Evolutionary conservation across 257 asterid species (phyloP), one percentile per base, ranked within the genome.

Genomic region (Handroanthus guayacan): DNA sequence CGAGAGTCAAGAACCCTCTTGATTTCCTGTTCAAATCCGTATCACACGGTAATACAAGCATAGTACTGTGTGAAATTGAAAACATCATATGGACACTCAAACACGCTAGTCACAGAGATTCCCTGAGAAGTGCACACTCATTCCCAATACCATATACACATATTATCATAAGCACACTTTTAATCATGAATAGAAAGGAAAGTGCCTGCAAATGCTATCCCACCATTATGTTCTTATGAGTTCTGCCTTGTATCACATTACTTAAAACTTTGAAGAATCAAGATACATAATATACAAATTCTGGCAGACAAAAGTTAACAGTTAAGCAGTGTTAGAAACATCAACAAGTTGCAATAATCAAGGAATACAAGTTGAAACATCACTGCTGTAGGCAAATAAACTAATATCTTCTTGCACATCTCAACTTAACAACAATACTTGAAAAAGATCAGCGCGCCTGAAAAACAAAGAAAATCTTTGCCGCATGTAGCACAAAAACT

Each of bases 271-370:
- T 64, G 61, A 52, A 48, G 3, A 69, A 69, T 47, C 18, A 51
- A 50, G 47, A 63, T 8, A 9, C 52, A 8, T 25, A 12, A n/a
- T 14, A 64, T 25, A 12, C 44, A 66, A 7, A 67, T 5, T 18
- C 45, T 67, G 62, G 14, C 20, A 2, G 14, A 67, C 45, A 54
- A 4, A 58, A 60, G 25, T 44, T 5, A 60, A 6, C 9, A 77
- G 68, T 64, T 65, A 14, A 44, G 55, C 79, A 37, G 44, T 57
- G 64, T 11, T 37, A 18, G 14, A 71, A 56, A 69, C 74, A 56
- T 55, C 61, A 71, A 50, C 39, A 75, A 69, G 60, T 39, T 43
- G 11, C 56, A 43, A 41, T 39, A 52, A 18, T 43, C 67, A 36
- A 34, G 36, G 11, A 76, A 55, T 34, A 13, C 10, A 45, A 45